A percentile compares a stretch with the other conserved stretches of the same genome.
Evolutionary conservation across 257 asterid species (phyloP).

Genomic region (Knoxia roxburghii): DNA sequence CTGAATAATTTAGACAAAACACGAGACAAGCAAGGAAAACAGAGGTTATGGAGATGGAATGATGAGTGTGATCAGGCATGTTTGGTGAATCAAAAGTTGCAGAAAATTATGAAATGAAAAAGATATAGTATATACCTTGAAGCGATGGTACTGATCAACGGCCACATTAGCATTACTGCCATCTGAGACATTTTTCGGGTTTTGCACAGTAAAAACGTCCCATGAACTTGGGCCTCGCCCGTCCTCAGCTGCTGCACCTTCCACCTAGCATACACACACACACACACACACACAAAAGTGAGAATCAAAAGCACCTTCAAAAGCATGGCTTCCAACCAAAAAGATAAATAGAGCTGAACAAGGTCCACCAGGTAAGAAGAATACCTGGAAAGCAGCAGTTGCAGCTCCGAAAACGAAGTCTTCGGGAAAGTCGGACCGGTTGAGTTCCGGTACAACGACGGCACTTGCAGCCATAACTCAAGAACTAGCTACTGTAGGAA

Average conservation of each 20-base stretch:
- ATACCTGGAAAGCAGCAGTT: conserved; percentile 13
- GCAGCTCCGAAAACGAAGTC: conserved; percentile 15
- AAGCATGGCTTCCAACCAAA: background rate
- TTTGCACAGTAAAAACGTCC: conserved; percentile 12
- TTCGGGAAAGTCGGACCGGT: background rate
- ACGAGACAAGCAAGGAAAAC: background rate
- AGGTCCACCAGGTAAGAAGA: too few species aligned
- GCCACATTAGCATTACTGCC: conserved; percentile 11
- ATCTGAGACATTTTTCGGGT: background rate
- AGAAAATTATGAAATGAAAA: background rate
- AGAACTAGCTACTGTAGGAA: too few species aligned
- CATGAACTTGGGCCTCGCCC: conserved; percentile 6
- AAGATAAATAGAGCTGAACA: background rate
- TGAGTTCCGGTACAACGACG: background rate
- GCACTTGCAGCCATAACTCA: conserved; percentile 5
- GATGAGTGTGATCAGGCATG: background rate
- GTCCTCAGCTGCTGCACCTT: conserved; percentile 8
- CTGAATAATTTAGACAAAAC: background rate
- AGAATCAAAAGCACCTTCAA: background rate
- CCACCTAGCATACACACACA: background rate
- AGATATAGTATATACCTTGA: background rate
- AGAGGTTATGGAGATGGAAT: too few species aligned
- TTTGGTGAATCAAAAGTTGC: background rate
- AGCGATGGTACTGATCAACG: conserved; percentile 5
- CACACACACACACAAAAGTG: too few species aligned